Percentiles rank a stretch among this genome's conserved stretches.
Conservation (phyloP, 352 stramenopile genomes). For the Phytophthora crassamura region DNA sequence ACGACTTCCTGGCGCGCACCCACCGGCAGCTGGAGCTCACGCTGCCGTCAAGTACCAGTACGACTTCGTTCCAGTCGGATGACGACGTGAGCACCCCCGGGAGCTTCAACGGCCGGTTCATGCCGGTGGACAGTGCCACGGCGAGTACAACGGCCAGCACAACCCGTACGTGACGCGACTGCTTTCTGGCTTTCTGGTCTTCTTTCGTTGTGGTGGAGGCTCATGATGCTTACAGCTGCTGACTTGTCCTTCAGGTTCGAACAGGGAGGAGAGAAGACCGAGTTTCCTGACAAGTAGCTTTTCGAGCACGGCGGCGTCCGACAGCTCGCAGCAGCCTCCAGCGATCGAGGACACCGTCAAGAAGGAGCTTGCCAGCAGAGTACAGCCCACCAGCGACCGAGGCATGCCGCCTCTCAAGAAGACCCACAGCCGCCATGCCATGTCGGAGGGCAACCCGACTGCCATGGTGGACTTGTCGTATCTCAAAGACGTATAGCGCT, state of each 20-base stretch:
- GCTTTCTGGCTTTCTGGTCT: not conserved
- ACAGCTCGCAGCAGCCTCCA: constrained; percentile 26
- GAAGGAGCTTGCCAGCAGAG: constrained; percentile 15
- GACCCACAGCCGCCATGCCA: constrained; percentile 18
- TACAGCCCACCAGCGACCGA: not conserved
- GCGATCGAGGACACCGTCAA: constrained; percentile 24
- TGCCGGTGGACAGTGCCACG: constrained; percentile 14
- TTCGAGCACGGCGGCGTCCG: constrained; percentile 36
- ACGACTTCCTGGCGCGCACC: constrained; percentile 36
- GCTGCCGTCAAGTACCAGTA: constrained; percentile 27
- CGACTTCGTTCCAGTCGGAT: constrained; percentile 27
- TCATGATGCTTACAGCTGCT: constrained; percentile 26
- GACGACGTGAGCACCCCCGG: constrained; percentile 18
- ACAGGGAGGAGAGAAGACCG: constrained; percentile 13
- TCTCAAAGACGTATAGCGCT: constrained; percentile 27
- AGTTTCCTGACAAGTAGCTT: constrained; percentile 35
- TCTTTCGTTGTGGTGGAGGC: constrained; percentile 1
- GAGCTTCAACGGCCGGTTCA: constrained; percentile 24
- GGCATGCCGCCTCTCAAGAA: constrained; percentile 11
- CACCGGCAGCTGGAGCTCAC: constrained; percentile 38
- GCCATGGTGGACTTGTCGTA: constrained; percentile 39
- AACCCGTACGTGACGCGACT: constrained; percentile 12
- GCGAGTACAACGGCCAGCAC: constrained; percentile 11
- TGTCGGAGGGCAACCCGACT: constrained; percentile 4
- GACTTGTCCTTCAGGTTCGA: constrained; percentile 22